These are phyloP conservation scores for Eutrema japonicum DNA, from an alignment of 345 rosid genomes.

Conservation along the genomic window DNA sequence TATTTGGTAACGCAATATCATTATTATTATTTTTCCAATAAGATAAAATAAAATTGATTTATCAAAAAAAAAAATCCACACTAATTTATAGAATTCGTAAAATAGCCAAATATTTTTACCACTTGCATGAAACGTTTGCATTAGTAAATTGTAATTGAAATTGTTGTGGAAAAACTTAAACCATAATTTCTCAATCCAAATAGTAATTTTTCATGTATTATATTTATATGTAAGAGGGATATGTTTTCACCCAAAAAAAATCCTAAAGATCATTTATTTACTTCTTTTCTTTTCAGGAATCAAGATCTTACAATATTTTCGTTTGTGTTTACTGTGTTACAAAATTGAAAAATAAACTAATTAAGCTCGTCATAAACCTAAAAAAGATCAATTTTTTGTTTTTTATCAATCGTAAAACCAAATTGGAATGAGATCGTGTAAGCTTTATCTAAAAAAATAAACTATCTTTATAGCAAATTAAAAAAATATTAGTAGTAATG, in stretches of 20 bases:
- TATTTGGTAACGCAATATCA: too few species aligned
- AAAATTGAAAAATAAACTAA: neutral
- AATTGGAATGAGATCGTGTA: neutral
- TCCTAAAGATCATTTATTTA: neutral
- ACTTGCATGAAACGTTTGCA: too few species aligned
- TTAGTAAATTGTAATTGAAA: too few species aligned
- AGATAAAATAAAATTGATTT: too few species aligned
- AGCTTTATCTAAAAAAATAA: too few species aligned
- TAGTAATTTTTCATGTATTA: neutral
- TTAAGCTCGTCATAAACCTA: neutral
- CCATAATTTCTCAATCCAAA: too few species aligned
- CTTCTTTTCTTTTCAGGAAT: neutral
- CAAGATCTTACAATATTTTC: neutral
- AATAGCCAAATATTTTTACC: too few species aligned
- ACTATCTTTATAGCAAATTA: neutral
- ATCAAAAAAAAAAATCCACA: too few species aligned
- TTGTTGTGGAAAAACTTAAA: too few species aligned
- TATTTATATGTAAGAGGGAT: neutral
- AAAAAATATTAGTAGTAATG: conserved; percentile 29
- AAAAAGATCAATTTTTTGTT: neutral
- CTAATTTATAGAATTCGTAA: too few species aligned
- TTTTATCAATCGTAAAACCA: neutral
- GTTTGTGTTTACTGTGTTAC: neutral
- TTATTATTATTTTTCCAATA: too few species aligned
- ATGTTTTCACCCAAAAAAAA: neutral